Evolutionary conservation across 768 basidiomycete genomes (phyloP).

Genomic region (Rhizopogon vesiculosus): DNA sequence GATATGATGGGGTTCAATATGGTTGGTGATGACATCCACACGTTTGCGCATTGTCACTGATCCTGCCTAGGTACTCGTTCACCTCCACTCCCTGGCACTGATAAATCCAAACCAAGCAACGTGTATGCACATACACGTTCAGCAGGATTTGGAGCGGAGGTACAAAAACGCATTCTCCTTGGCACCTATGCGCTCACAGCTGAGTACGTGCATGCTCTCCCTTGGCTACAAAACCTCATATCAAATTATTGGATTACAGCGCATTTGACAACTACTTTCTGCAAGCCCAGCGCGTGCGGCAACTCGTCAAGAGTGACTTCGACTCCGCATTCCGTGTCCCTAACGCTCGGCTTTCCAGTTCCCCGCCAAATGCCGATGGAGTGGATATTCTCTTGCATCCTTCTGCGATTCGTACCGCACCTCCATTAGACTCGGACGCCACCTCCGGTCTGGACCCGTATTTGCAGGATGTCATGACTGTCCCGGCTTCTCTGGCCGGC

Average conservation of each 20-base stretch:
- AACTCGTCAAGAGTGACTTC: conserved; percentile 70
- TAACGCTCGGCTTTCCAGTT: conserved; percentile 33
- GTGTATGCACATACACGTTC: conserved; percentile 68
- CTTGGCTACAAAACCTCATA: neutral
- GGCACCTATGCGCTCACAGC: conserved; percentile 91
- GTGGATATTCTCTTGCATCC: conserved; percentile 87
- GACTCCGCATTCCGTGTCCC: conserved; percentile 57
- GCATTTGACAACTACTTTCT: conserved; percentile 98
- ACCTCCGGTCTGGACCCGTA: conserved; percentile 52
- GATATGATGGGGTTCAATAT: conserved; percentile 86
- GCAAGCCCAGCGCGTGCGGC: conserved; percentile 82
- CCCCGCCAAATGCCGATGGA: conserved; percentile 13
- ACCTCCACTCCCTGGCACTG: conserved; percentile 34
- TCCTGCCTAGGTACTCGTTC: conserved; percentile 44
- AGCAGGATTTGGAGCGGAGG: conserved; percentile 76
- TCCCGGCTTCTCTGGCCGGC: conserved; percentile 88
- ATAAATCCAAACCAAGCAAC: conserved; percentile 44
- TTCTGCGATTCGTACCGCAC: conserved; percentile 84
- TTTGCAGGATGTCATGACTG: conserved; percentile 87
- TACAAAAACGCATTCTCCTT: conserved; percentile 79
- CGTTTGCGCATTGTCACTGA: neutral
- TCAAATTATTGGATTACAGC: conserved; percentile 33
- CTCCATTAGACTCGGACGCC: conserved; percentile 35
- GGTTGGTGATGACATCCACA: conserved; percentile 38
- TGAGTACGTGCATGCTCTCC: conserved; percentile 53